Evolutionary conservation across 1,139 yeast genomes (phyloP), one percentile per base, ranked within the genome.

Genomic region (Pneumocystis wakefieldiae): DNA sequence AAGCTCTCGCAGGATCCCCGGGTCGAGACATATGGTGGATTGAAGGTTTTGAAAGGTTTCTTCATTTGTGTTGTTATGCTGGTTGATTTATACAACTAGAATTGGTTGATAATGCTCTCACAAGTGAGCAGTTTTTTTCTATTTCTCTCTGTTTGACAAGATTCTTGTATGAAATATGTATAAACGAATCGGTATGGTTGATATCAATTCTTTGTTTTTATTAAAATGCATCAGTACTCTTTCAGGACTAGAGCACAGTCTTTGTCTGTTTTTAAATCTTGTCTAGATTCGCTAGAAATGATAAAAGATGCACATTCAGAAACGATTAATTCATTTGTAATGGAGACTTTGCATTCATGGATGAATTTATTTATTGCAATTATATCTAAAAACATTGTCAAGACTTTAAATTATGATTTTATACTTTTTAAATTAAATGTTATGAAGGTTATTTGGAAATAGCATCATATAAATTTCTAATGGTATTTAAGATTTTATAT

Each of bases 201-300:
- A 37, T 7, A 59, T 39, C 7, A 29, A 57, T 8, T 24, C 3
- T 10, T 57, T 57, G 24, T 8, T 37, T 12, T 37, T 19, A 57
- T 57, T 57, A 19, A 48, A 48, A 19, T 48, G 12, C 28, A 10
- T 19, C 3, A 57, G 59, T 19, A 57, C 29, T 37, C 59, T 24
- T 24, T 24, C 7, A 39, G 24, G 24, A 48, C 61, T n/a, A 37
- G 63, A 29, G 61, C 57, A 14, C 62, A 61, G 15, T 63, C 66
- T 7, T 57, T 65, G 7, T 60, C 59, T 14, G 62, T 64, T 35
- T 65, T 65, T 59, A 57, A 62, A 38, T 64, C 67, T 4, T 65
- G 66, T 41, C 39, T 65, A 35, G 67, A 65, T 36, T 42, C 63
- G 15, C 48, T 64, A 28, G 67, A 64, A 55, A 65, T 65, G 66